Conservation (phyloP, 352 stramenopile species). For the Peronospora belbahrii region DNA sequence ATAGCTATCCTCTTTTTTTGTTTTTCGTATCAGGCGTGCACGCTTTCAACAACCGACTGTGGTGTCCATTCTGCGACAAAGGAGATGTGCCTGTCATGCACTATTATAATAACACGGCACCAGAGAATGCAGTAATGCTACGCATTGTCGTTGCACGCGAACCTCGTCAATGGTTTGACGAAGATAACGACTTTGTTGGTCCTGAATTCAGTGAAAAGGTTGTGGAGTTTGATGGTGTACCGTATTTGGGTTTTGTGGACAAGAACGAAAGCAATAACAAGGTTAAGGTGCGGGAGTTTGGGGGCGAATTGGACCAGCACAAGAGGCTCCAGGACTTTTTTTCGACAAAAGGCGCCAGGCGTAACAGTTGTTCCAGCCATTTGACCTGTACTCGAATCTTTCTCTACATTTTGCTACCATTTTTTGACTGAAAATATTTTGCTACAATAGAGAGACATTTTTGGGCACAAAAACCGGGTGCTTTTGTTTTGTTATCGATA, state of each 20-base stretch:
- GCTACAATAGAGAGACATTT: too few species aligned
- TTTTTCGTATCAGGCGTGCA: slow-evolving; percentile 71
- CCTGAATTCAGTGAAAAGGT: slow-evolving; percentile 50
- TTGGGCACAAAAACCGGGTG: too few species aligned
- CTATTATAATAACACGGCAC: slow-evolving; percentile 71
- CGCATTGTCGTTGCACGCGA: slow-evolving; percentile 51
- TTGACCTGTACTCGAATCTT: neutral
- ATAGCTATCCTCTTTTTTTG: slow-evolving; percentile 65
- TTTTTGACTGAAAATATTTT: too few species aligned
- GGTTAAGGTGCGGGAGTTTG: slow-evolving; percentile 37
- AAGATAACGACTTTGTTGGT: slow-evolving; percentile 63
- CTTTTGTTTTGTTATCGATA: neutral
- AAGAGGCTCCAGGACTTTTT: slow-evolving; percentile 38
- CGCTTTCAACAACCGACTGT: slow-evolving; percentile 69
- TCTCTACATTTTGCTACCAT: neutral
- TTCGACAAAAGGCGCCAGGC: slow-evolving; percentile 18
- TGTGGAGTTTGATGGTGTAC: slow-evolving; percentile 49
- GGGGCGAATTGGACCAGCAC: slow-evolving; percentile 36
- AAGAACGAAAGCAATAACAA: slow-evolving; percentile 36
- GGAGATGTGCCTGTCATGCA: slow-evolving; percentile 62
- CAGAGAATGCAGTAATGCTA: slow-evolving; percentile 45
- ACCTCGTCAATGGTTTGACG: slow-evolving; percentile 60
- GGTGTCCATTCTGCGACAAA: slow-evolving; percentile 76
- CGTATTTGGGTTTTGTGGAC: slow-evolving; percentile 49
- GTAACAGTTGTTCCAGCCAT: slow-evolving; percentile 4